Evolutionary conservation across 306 rosid genomes (phyloP), one percentile per base, ranked within the genome.

Genomic region (Cyamopsis tetragonoloba): DNA sequence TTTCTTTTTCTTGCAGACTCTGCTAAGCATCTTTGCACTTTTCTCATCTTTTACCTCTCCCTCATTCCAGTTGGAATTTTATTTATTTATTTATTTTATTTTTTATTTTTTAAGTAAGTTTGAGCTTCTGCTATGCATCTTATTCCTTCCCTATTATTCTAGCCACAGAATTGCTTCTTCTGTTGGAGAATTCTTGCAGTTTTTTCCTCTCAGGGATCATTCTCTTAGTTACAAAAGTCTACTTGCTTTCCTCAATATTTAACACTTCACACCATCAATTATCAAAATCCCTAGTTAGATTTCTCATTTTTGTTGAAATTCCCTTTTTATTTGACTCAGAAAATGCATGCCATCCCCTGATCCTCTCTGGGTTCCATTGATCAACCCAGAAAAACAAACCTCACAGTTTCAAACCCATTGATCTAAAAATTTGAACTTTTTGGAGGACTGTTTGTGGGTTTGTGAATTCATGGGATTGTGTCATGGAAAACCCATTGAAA

Each of bases 11-110:
- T 86, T 91, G 86, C 75, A 68, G 71, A 63, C 82, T 50, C 92
- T 84, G 89, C 89, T 58, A 86, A 86, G 96, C 88, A 86, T 88
- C 96, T 86, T 91, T 77, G 69, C 79, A 55, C 91, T 84, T 83
- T 76, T 77, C 66, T 61, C 28, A 66, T 70, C 61, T 68, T 56
- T 61, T 77, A 14, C 41, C 54, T 56, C 79, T 73, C 77, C 65
- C 58, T 62, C 77, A 68, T 77, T 73, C 65, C 72, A 31, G 31
- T 79, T 69, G 62, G 44, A 46, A 34, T 35, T 49, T 53, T 65
- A 73, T n/a, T n/a, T n/a, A n/a, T n/a, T n/a, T n/a, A n/a, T n/a
- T n/a, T n/a, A n/a, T n/a, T n/a, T n/a, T n/a, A n/a, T n/a, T n/a
- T n/a, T n/a, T n/a, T n/a, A n/a, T n/a, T n/a, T n/a, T n/a, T n/a